Base-by-base conservation (phyloP, 208 protist genomes). In the Acanthamoeba lenticulata region DNA sequence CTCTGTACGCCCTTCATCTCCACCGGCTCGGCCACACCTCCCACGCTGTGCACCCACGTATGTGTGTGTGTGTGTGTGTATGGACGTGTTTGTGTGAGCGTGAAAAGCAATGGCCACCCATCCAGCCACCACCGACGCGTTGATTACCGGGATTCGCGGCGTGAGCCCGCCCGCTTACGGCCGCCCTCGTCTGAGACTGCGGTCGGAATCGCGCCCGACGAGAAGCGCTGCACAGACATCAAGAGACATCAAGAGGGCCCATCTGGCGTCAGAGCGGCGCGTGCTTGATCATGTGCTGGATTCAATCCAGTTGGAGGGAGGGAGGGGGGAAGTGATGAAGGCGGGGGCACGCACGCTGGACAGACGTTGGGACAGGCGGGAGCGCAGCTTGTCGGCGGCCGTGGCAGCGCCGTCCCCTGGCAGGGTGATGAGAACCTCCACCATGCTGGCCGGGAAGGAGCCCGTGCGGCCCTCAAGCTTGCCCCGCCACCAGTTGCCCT, bases 391-490 rank as follows among this genome's bases (percentile, higher is more conserved):
- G 40, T 24, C 69, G 4, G 69, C 34, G 13, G 69, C 69, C 13
- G 17, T 5, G 69, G 32, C 21, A 32, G 60, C 21, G 29, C 11
- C n/a, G n/a, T n/a, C n/a, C n/a, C n/a, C 15, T 32, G 27, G 5
- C 60, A 32, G 7, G 19, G 4, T n/a, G 38, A 81, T 21, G 7
- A 32, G 3, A 17, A 81, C 45, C 38, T 81, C 69, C 34, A 81
- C 69, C 69, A 81, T 81, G 40, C 69, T 81, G 3, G 69, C 69
- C 17, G 69, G 69, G 69, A 81, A 81, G 11, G 69, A 40, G 21
- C 69, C 69, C 7, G 40, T 32, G 24, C 45, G 40, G 0, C 69
- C 69, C 2, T 81, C 45, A 5, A 81, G 21, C 69, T 47, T 44
- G 27, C 69, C 69, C 27, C 15, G n/a, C 69, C 69, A 81, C 69